Base-by-base conservation (phyloP, 2,329 filamentous ascomycete genomes). In the Thielaviopsis populi region DNA sequence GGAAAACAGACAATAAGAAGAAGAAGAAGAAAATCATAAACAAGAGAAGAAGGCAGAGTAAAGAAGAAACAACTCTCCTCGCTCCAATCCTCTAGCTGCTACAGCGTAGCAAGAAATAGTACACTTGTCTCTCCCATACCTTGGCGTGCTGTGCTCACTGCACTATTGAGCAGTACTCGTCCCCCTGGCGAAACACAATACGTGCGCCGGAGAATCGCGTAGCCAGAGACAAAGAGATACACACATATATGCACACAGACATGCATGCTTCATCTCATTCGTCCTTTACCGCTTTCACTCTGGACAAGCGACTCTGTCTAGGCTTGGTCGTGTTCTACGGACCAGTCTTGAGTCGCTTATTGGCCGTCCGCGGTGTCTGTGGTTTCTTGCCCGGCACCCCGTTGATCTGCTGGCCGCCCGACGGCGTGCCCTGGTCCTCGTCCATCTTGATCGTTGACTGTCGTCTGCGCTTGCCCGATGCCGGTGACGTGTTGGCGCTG, bases 401-500 rank as follows among this genome's bases (percentile, higher is more conserved):
- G 68, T 83, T 83, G 48, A 81, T 74, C 68, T 81, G 72, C 72
- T 13, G 71, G 73, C 27, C 69, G 65, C 19, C 70, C 5, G 80
- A 81, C 2, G 79, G 78, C 3, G 76, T 79, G 24, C 74, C 76
- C 6, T 74, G 75, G 27, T 83, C 80, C 11, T 84, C 81, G 67
- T 84, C 82, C 3, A 73, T 71, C 73, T 84, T 84, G 22, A 84
- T 79, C 3, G 77, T 78, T 0, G 81, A 83, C 0, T 80, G 79
- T 37, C 82, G 76, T 68, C 82, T 74, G 63, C 81, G 75, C 73
- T 84, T 84, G 68, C 83, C 83, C 41, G 79, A 81, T 27, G 80
- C 78, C 46, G 83, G 83, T 40, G 82, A 84, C 4, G 84, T 87
- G 73, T 86, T 87, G 64, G 84, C 83, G 70, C 83, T 86, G 6